Evolutionary conservation across 73 alveolate genomes (phyloP).

Genomic region (Blepharisma japonicum): DNA sequence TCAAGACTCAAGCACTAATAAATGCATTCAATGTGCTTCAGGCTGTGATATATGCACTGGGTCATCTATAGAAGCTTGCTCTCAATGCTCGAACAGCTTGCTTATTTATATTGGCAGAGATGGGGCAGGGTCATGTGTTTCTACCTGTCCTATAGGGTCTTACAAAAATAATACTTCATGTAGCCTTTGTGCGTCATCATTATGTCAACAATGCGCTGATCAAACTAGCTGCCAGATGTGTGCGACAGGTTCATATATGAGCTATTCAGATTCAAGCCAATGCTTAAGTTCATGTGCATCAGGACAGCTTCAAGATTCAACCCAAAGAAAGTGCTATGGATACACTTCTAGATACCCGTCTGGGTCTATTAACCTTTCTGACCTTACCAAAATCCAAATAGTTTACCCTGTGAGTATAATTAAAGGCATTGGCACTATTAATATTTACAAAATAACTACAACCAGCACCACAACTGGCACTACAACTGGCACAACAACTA

Average conservation of each 20-base stretch:
- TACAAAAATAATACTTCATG: neutral
- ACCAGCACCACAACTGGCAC: neutral
- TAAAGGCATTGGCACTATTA: neutral
- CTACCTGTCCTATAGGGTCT: conserved; percentile 4
- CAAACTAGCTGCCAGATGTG: neutral
- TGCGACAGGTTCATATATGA: neutral
- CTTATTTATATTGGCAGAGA: neutral
- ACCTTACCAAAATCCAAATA: neutral
- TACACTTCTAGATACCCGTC: neutral
- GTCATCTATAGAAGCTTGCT: neutral
- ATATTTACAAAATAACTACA: neutral
- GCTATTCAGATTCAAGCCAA: neutral
- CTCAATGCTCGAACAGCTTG: neutral
- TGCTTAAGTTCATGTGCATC: neutral
- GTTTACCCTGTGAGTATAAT: neutral
- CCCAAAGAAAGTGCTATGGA: neutral
- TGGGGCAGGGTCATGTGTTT: neutral
- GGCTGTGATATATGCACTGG: neutral
- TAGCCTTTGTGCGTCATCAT: neutral
- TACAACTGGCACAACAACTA: neutral
- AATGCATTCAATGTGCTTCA: conserved; percentile 1
- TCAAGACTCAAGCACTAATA: neutral
- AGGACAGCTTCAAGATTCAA: neutral
- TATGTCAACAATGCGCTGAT: neutral
- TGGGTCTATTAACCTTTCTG: neutral